These are phyloP conservation scores for Fusarium sp. DNA, from an alignment of 2,329 filamentous ascomycete genomes.

Conservation along the genomic window DNA sequence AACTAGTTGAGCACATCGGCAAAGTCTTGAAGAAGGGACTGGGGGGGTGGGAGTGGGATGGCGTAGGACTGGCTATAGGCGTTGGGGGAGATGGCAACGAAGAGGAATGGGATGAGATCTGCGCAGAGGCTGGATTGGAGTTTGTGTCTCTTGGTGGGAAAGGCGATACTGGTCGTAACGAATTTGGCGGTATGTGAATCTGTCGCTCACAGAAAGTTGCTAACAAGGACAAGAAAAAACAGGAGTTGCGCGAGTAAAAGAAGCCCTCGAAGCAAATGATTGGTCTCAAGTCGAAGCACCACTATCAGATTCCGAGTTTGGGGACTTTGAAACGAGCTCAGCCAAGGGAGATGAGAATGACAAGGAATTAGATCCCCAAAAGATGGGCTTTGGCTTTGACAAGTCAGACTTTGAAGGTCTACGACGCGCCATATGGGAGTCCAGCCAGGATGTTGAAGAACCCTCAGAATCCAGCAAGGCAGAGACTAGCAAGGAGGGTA, in stretches of 20 bases:
- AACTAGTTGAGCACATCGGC: slow-evolving; percentile 62
- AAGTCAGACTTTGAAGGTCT: slow-evolving; percentile 62
- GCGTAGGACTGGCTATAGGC: slow-evolving; percentile 67
- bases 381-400: slow-evolving; percentile 63
- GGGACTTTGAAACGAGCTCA: slow-evolving; percentile 47
- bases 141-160: slow-evolving; percentile 64
- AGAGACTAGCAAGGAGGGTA: slow-evolving; percentile 21
- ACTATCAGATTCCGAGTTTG: slow-evolving; percentile 43
- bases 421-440: slow-evolving; percentile 61
- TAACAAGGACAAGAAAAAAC: slow-evolving; percentile 59
- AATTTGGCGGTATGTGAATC: slow-evolving; percentile 63
- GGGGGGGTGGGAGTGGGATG: slow-evolving; percentile 72
- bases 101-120: slow-evolving; percentile 70
- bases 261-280: slow-evolving; percentile 73
- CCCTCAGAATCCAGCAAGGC: slow-evolving; percentile 5
- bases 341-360: slow-evolving; percentile 46
- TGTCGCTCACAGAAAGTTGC: not conserved
- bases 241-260: slow-evolving; percentile 66
- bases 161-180: slow-evolving; percentile 57
- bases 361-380: slow-evolving; percentile 56
- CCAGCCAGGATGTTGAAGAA: slow-evolving; percentile 41
- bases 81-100: slow-evolving; percentile 58
- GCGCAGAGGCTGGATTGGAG: slow-evolving; percentile 67
- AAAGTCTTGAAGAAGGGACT: slow-evolving; percentile 65
- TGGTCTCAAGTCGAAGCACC: slow-evolving; percentile 57